Conservation (phyloP, 73 alveolate species). For the Effrenium voratum region DNA sequence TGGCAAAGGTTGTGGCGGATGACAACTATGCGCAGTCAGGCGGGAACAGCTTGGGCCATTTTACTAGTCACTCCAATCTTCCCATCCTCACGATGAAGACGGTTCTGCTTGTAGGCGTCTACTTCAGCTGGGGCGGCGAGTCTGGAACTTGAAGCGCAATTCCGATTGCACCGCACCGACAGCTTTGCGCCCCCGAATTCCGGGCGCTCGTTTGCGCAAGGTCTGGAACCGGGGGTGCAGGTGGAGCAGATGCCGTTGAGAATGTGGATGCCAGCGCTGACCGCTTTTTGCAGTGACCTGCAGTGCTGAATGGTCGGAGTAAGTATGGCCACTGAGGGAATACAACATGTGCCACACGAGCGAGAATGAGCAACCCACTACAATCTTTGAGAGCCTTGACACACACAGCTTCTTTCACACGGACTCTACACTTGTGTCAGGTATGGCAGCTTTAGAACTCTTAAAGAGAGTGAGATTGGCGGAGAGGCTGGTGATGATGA, state of each 20-base stretch:
- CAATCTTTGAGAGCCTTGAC: too few species aligned
- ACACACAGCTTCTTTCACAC: too few species aligned
- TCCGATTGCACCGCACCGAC: too few species aligned
- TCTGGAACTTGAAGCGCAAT: too few species aligned
- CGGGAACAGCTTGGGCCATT: neutral
- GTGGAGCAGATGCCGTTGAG: slow-evolving; percentile 90
- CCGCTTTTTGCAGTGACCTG: slow-evolving; percentile 77
- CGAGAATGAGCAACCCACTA: too few species aligned
- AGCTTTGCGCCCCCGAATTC: too few species aligned
- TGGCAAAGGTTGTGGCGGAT: slow-evolving; percentile 75
- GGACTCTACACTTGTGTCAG: neutral
- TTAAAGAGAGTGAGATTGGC: slow-evolving; percentile 76
- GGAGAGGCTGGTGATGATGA: slow-evolving; percentile 83
- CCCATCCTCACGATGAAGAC: too few species aligned
- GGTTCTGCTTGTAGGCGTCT: neutral
- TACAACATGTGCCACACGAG: too few species aligned
- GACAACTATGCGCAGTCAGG: slow-evolving; percentile 87
- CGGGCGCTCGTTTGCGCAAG: neutral
- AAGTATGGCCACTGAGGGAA: neutral
- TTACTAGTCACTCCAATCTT: too few species aligned
- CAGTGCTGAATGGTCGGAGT: too few species aligned
- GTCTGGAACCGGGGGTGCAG: slow-evolving; percentile 94
- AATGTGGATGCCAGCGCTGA: slow-evolving; percentile 61
- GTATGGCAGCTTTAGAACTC: slow-evolving; percentile 93
- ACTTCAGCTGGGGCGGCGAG: slow-evolving; percentile 94